Evolutionary conservation across 306 rosid species (phyloP).

Genomic region (Lagenaria siceraria): DNA sequence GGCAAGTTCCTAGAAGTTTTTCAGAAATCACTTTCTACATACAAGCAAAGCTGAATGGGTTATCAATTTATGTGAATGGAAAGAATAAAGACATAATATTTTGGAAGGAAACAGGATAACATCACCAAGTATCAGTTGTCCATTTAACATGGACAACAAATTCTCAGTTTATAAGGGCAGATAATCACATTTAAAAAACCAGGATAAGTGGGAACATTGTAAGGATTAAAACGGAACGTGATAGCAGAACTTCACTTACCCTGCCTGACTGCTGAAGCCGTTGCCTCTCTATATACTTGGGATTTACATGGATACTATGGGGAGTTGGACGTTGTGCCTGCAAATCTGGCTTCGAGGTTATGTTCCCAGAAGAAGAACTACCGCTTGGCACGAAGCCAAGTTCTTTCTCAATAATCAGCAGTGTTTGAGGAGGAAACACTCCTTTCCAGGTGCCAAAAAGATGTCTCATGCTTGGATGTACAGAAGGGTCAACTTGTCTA

Average conservation of each 20-base stretch:
- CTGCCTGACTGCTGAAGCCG: slow-evolving; percentile 66
- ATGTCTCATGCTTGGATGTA: slow-evolving; percentile 73
- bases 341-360: slow-evolving; percentile 52
- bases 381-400: slow-evolving; percentile 45
- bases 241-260: slow-evolving; percentile 37
- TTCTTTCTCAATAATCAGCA: slow-evolving; percentile 70
- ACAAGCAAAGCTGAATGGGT: not conserved
- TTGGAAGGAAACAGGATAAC: not conserved
- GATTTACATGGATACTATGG: slow-evolving; percentile 87
- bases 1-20: not conserved
- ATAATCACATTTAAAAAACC: not conserved
- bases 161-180: not conserved
- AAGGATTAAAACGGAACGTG: not conserved
- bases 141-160: not conserved
- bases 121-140: not conserved
- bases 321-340: slow-evolving; percentile 53
- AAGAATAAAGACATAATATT: not conserved
- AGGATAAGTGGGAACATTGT: not conserved
- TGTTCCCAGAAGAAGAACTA: slow-evolving; percentile 40
- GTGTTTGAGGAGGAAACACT: slow-evolving; percentile 73
- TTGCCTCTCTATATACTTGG: slow-evolving; percentile 85
- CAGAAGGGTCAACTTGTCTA: slow-evolving; percentile 59
- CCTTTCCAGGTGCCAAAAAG: slow-evolving; percentile 98
- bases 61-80: not conserved
- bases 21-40: not conserved